phyloP scores from a whole-genome alignment of 768 basidiomycete genomes.

The Postia placenta region DNA sequence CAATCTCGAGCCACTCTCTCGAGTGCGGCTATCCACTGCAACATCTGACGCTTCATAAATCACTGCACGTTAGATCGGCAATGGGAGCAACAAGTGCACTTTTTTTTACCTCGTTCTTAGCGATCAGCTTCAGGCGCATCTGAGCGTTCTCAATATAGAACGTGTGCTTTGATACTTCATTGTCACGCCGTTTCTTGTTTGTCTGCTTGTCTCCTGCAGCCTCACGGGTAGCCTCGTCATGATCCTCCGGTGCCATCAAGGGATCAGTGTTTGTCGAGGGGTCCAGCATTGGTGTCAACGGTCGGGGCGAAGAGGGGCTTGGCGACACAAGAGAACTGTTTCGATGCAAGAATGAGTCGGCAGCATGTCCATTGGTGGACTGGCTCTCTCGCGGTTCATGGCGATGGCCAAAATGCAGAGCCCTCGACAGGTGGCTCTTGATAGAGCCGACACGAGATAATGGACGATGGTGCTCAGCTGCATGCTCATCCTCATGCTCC shows the following conservation, averaged over 20 bases:
- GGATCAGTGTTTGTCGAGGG: constrained; percentile 75
- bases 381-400: neutral
- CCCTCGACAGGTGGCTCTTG: constrained; percentile 37
- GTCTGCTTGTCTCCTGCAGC: constrained; percentile 15
- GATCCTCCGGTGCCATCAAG: constrained; percentile 26
- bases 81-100: neutral
- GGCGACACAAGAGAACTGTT: constrained; percentile 27
- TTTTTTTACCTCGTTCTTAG: constrained; percentile 70
- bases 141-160: constrained; percentile 94
- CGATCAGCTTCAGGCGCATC: constrained; percentile 78
- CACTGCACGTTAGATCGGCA: neutral
- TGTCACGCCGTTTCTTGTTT: constrained; percentile 33
- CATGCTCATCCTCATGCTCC: constrained; percentile 13
- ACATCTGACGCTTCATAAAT: constrained; percentile 75
- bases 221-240: constrained; percentile 27
- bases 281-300: constrained; percentile 61
- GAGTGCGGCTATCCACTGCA: constrained; percentile 92
- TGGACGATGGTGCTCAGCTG: constrained; percentile 13
- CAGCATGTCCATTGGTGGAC: constrained; percentile 5
- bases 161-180: constrained; percentile 84
- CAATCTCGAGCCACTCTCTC: constrained; percentile 73
- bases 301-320: constrained; percentile 23
- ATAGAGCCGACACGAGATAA: constrained; percentile 44
- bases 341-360: constrained; percentile 11
- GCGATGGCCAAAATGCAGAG: constrained; percentile 29